phyloP scores from a whole-genome alignment of 805 yeast genomes.

The Ogataea dorogensis region DNA sequence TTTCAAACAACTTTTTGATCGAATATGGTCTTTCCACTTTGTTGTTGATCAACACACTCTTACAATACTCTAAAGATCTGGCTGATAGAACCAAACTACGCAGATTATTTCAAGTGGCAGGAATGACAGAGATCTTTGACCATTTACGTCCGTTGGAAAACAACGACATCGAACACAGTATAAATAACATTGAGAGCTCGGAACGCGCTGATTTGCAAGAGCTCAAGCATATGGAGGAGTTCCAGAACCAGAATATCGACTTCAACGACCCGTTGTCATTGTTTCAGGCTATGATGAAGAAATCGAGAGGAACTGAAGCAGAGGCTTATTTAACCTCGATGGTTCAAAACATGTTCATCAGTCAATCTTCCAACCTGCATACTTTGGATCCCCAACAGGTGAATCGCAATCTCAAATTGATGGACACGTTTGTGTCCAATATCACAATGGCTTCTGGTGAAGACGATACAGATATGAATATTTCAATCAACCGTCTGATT shows the following conservation, averaged over 20 bases:
- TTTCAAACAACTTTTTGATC: slow-evolving; percentile 58
- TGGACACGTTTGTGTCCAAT: slow-evolving; percentile 55
- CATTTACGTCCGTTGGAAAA: slow-evolving; percentile 40
- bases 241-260: slow-evolving; percentile 45
- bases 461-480: slow-evolving; percentile 66
- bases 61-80: slow-evolving; percentile 38
- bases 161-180: slow-evolving; percentile 43
- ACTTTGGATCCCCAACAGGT: slow-evolving; percentile 42
- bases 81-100: slow-evolving; percentile 48
- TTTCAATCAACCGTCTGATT: slow-evolving; percentile 70
- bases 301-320: slow-evolving; percentile 56
- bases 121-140: slow-evolving; percentile 37
- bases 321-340: slow-evolving; percentile 60
- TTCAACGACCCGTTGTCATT: slow-evolving; percentile 73
- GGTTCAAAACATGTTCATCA: slow-evolving; percentile 61
- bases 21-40: slow-evolving; percentile 53
- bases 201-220: slow-evolving; percentile 44
- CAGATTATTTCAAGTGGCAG: slow-evolving; percentile 43
- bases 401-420: slow-evolving; percentile 50
- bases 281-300: slow-evolving; percentile 55
- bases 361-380: slow-evolving; percentile 47
- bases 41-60: slow-evolving; percentile 48
- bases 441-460: slow-evolving; percentile 52
- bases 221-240: slow-evolving; percentile 37
- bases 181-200: slow-evolving; percentile 38